Percentiles rank a stretch among this genome's conserved stretches.
Conservation (phyloP, 2,329 filamentous ascomycete species). For the Shiraia bambusicola region DNA sequence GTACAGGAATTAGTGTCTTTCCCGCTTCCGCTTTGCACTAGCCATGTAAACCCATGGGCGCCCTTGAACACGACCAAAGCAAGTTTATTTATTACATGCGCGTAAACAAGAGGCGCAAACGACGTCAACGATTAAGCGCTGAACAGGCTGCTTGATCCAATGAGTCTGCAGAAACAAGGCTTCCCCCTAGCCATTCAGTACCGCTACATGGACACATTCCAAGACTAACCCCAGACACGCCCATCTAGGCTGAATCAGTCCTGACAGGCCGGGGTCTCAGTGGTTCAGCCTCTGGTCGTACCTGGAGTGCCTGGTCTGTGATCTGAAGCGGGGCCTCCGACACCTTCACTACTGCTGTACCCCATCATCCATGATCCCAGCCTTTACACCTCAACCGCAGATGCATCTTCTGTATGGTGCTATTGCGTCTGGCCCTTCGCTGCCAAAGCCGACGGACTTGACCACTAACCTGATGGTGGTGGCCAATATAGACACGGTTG, state of each 20-base stretch:
- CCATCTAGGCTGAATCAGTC: not conserved
- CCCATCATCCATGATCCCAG: slow-evolving; percentile 16
- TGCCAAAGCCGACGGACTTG: slow-evolving; percentile 1
- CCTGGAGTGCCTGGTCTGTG: slow-evolving; percentile 3
- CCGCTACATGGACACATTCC: not conserved
- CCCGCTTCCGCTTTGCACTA: no score
- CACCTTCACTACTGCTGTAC: slow-evolving; percentile 5
- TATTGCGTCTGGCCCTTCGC: slow-evolving; percentile 1
- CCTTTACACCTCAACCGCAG: slow-evolving; percentile 7
- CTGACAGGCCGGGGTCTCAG: no score
- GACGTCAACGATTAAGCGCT: no score
- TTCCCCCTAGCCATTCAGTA: no score
- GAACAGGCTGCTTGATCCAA: no score
- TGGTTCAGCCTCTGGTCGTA: no score
- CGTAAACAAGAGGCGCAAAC: no score
- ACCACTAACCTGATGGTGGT: not conserved
- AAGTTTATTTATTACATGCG: no score
- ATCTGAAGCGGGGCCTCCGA: slow-evolving; percentile 12
- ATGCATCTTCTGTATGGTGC: slow-evolving; percentile 4
- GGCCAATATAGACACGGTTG: not conserved
- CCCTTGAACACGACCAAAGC: no score
- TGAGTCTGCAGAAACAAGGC: no score
- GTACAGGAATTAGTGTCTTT: not conserved
- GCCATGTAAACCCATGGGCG: no score
- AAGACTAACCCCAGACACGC: slow-evolving; percentile 2